phyloP scores from a whole-genome alignment of 2,329 filamentous ascomycete genomes.

The Penicillium aurantiogriseum region DNA sequence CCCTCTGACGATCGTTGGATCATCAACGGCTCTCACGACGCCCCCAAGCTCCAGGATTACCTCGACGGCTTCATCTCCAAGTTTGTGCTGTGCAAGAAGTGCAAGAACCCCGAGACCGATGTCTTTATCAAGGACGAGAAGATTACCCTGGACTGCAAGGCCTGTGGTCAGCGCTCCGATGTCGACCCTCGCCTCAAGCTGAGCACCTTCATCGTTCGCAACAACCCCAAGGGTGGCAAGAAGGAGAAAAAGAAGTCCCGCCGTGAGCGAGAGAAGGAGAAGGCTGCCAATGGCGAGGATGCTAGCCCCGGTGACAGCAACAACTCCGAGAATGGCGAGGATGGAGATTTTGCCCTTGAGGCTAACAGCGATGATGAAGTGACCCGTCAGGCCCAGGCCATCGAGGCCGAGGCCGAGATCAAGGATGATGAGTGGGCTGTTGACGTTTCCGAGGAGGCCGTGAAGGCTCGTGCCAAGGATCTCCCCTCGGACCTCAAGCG shows the following conservation, averaged over 20 bases:
- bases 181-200: constrained; percentile 94
- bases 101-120: constrained; percentile 98
- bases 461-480: constrained; percentile 89
- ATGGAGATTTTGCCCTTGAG: constrained; percentile 65
- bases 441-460: constrained; percentile 91
- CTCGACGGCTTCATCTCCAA: constrained; percentile 98
- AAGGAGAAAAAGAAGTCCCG: constrained; percentile 96
- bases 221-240: constrained; percentile 81
- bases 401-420: constrained; percentile 66
- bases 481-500: constrained; percentile 95
- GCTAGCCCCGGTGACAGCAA: constrained; percentile 66
- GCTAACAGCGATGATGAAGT: constrained; percentile 90
- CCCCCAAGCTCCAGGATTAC: constrained; percentile 93
- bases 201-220: constrained; percentile 96
- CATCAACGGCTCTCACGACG: constrained; percentile 97
- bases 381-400: constrained; percentile 70
- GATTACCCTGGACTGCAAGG: constrained; percentile 97
- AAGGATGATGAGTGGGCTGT: constrained; percentile 94
- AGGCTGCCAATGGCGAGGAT: constrained; percentile 56
- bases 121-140: constrained; percentile 90
- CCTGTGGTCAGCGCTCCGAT: constrained; percentile 88
- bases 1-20: constrained; percentile 99
- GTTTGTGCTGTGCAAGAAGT: constrained; percentile 99
- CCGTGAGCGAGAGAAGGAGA: constrained; percentile 73
- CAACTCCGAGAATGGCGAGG: constrained; percentile 60